Percentiles rank a stretch among this genome's conserved stretches.
Conservation (phyloP, 805 yeast species). For the Candida tammaniensis region DNA sequence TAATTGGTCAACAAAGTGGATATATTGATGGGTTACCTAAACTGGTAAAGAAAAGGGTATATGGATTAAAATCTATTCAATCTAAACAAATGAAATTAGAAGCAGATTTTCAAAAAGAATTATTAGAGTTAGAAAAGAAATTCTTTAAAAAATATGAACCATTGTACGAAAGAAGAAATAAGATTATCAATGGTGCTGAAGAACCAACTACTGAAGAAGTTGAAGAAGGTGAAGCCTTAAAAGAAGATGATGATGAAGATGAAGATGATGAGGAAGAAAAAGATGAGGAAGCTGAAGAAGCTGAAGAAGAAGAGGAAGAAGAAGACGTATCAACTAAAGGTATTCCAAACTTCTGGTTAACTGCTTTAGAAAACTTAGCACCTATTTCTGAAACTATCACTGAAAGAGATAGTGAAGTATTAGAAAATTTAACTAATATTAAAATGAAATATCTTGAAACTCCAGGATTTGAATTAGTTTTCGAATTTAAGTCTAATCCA, state of each 20-base stretch:
- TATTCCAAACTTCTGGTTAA: slow-evolving; percentile 94
- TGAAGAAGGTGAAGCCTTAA: slow-evolving; percentile 70
- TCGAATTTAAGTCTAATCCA: slow-evolving; percentile 73
- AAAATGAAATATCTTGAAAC: slow-evolving; percentile 73
- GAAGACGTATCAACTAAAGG: slow-evolving; percentile 58
- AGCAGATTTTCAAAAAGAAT: slow-evolving; percentile 86
- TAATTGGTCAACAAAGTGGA: slow-evolving; percentile 85
- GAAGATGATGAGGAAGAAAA: slow-evolving; percentile 19
- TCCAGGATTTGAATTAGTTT: slow-evolving; percentile 87
- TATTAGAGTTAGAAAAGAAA: slow-evolving; percentile 81
- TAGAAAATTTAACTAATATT: slow-evolving; percentile 65
- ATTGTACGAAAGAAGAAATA: slow-evolving; percentile 67
- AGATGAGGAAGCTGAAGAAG: slow-evolving; percentile 22
- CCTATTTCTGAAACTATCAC: slow-evolving; percentile 81
- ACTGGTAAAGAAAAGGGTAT: slow-evolving; percentile 69
- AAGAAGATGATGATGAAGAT: slow-evolving; percentile 51
- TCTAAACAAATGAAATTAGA: slow-evolving; percentile 77
- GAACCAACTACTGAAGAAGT: slow-evolving; percentile 82
- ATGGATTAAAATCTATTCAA: slow-evolving; percentile 80
- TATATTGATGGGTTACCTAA: slow-evolving; percentile 77
- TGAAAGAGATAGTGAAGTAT: slow-evolving; percentile 85
- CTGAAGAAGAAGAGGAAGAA: slow-evolving; percentile 28
- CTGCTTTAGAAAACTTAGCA: slow-evolving; percentile 85
- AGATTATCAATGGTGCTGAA: slow-evolving; percentile 64
- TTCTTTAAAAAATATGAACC: slow-evolving; percentile 73